phyloP scores from a whole-genome alignment of 2,329 filamentous ascomycete genomes.

The Cadophora sp. region DNA sequence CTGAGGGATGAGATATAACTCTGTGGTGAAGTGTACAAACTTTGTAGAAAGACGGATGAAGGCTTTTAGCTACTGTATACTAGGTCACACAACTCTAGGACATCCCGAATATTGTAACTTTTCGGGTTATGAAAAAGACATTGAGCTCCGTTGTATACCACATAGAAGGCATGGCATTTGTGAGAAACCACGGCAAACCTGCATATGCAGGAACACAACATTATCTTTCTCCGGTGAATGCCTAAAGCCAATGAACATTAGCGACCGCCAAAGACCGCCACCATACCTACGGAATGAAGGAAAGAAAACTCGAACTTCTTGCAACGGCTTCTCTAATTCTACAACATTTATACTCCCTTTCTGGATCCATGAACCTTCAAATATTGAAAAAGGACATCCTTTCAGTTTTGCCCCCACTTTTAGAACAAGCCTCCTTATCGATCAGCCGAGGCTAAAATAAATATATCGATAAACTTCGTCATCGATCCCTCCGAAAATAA shows the following conservation, averaged over 20 bases:
- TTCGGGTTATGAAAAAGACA: background rate
- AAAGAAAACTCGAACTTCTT: background rate
- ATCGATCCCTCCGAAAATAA: slow-evolving; percentile 22
- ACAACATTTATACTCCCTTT: background rate
- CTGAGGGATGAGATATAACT: background rate
- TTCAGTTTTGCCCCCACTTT: background rate
- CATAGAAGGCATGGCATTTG: background rate
- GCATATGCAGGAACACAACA: slow-evolving; percentile 41
- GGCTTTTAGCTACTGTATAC: background rate
- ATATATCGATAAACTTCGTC: slow-evolving; percentile 15
- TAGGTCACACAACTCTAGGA: slow-evolving; percentile 11
- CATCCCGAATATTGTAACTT: background rate
- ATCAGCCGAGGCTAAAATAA: slow-evolving; percentile 12
- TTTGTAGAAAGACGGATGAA: slow-evolving; percentile 4
- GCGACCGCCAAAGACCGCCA: slow-evolving; percentile 2
- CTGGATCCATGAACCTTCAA: background rate
- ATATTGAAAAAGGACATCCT: background rate
- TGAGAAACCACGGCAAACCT: background rate
- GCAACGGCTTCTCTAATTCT: no score
- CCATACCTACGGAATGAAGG: background rate
- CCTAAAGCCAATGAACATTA: slow-evolving; percentile 2
- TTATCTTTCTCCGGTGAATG: background rate
- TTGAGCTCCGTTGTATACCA: background rate
- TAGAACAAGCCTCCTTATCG: slow-evolving; percentile 16
- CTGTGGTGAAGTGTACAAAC: background rate